Conservation (phyloP, 1,284 basidiomycete species). For the Sanghuangporus weigelae region DNA sequence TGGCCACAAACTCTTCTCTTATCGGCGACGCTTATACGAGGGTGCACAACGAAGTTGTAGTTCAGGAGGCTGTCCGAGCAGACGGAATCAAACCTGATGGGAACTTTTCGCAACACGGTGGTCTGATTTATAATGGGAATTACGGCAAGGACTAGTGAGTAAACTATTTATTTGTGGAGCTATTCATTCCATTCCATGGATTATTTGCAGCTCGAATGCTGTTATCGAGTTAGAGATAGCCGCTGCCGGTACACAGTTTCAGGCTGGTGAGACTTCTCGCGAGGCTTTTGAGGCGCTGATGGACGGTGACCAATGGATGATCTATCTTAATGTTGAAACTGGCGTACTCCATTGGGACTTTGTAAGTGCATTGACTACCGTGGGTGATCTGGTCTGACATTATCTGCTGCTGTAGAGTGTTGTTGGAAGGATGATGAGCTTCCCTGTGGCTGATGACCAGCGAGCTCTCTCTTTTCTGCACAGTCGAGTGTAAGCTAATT, state of each 20-base stretch:
- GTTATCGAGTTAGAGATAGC: conserved; percentile 46
- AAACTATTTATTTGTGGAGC: background rate
- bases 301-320: conserved; percentile 59
- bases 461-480: conserved; percentile 27
- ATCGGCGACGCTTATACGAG: conserved; percentile 44
- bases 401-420: conserved; percentile 38
- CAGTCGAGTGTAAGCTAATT: background rate
- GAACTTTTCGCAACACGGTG: conserved; percentile 56
- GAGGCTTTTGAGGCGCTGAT: conserved; percentile 46
- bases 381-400: background rate
- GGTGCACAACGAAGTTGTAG: conserved; percentile 44
- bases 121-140: conserved; percentile 60
- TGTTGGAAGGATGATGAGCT: conserved; percentile 57
- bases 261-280: conserved; percentile 34
- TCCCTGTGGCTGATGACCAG: conserved; percentile 56
- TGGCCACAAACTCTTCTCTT: conserved; percentile 37
- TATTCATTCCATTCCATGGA: background rate
- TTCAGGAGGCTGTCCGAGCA: conserved; percentile 37
- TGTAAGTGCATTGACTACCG: conserved; percentile 32
- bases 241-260: conserved; percentile 49
- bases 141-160: conserved; percentile 60
- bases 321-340: conserved; percentile 52
- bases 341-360: conserved; percentile 61
- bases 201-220: conserved; percentile 39
- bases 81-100: conserved; percentile 64